Percentiles rank a stretch among this genome's conserved stretches.
phyloP scores from a whole-genome alignment of 176 grass and related monocot species.

The Phyllostachys edulis region DNA sequence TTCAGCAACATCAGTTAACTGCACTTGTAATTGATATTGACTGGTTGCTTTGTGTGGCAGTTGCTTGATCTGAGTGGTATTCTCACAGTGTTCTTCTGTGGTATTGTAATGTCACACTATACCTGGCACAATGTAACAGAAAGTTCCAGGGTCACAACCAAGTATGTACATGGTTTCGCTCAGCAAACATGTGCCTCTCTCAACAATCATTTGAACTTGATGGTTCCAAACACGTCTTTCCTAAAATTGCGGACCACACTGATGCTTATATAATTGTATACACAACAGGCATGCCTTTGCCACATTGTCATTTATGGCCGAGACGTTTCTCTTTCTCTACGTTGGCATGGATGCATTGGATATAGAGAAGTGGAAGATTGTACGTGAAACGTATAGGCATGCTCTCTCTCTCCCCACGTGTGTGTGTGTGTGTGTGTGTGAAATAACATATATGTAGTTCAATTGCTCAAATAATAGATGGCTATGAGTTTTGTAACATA shows the following conservation, averaged over 20 bases:
- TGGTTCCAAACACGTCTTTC: not conserved
- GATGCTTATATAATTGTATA: slow-evolving; percentile 20
- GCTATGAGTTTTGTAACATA: slow-evolving; percentile 2
- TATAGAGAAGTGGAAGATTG: slow-evolving; percentile 93
- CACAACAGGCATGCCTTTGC: slow-evolving; percentile 79
- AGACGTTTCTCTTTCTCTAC: slow-evolving; percentile 92
- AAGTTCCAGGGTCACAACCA: slow-evolving; percentile 93
- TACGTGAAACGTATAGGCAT: slow-evolving; percentile 53
- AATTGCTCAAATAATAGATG: not conserved
- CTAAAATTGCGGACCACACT: not conserved
- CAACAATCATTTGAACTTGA: slow-evolving; percentile 6
- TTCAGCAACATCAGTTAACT: not conserved
- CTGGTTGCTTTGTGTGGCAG: slow-evolving; percentile 48
- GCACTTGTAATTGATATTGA: slow-evolving; percentile 6
- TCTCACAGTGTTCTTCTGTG: slow-evolving; percentile 92
- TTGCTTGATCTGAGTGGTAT: slow-evolving; percentile 92
- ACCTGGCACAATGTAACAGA: slow-evolving; percentile 99
- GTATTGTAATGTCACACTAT: slow-evolving; percentile 94
- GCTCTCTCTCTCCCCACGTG: not conserved
- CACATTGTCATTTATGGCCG: slow-evolving; percentile 82
- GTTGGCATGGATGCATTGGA: slow-evolving; percentile 96
- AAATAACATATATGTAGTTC: not conserved
- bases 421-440: not conserved
- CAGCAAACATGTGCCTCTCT: not conserved
- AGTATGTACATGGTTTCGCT: slow-evolving; percentile 39